Base-by-base conservation (phyloP, 2,329 filamentous ascomycete genomes). In the Botryotinia globosa region DNA sequence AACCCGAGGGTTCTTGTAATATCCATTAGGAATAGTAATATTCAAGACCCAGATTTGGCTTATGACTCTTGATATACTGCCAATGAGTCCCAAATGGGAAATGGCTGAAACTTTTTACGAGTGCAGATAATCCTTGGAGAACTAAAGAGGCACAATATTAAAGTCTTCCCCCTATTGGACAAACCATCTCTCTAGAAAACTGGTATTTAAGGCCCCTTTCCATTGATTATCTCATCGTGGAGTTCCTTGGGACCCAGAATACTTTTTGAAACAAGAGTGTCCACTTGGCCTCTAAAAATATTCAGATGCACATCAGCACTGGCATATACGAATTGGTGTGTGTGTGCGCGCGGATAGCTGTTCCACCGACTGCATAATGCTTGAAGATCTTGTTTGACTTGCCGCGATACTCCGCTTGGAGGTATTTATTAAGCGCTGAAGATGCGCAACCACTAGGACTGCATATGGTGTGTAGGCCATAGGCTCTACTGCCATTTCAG, bases 351-450 rank as follows among this genome's bases (percentile, higher is more conserved):
- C 42, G 18, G 39, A 34, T 7, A 42, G 29, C 7, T 29, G 25
- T 42, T 42, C 18, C 32, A 39, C 45, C 34, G 14, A 29, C 45
- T 29, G 64, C 64, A 29, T 29, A 20, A 45, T 45, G 22, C 42
- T 18, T 29, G 25, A 63, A 70, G 22, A 48, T 64, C 42, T 61
- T 51, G 56, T 37, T 63, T 45, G 32, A 64, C 18, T 70, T 62
- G 54, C 68, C 68, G 68, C 68, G 34, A 61, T 29, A 32, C 42
- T 72, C 32, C 42, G 42, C 70, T 67, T 39, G 48, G 20, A 45
- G 18, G 32, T 48, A 59, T 67, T 32, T 67, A 14, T 37, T 72
- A 67, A 67, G 70, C 62, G 62, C 62, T 42, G 48, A 59, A 56
- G 32, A 45, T 71, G 69, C 61, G 61, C 48, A 71, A 58, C 25